Evolutionary conservation across 2,329 filamentous ascomycete species (phyloP).

Genomic region (Cryphonectria japonica): DNA sequence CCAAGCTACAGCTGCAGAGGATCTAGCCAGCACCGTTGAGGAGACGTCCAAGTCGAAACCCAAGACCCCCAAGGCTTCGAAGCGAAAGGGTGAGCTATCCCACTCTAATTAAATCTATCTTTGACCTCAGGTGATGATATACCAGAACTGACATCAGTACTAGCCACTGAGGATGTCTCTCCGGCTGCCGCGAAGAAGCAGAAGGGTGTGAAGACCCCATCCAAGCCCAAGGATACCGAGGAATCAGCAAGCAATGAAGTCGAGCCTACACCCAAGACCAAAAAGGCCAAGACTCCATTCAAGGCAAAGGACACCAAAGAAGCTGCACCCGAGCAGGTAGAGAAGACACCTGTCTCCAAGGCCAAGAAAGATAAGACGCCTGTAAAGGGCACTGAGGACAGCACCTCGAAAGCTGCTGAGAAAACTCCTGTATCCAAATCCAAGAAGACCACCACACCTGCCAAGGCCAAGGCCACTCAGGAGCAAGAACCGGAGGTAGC

Average conservation of each 20-base stretch:
- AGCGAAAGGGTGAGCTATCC: conserved; percentile 27
- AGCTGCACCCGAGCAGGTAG: neutral
- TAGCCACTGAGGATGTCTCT: conserved; percentile 27
- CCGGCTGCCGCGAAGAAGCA: conserved; percentile 28
- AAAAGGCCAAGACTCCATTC: conserved; percentile 24
- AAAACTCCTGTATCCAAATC: conserved; percentile 9
- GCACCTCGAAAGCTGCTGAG: neutral
- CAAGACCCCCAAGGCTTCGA: conserved; percentile 26
- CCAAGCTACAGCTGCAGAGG: conserved; percentile 14
- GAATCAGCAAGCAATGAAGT: conserved; percentile 11
- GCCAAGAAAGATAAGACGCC: conserved; percentile 19
- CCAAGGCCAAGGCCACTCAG: conserved; percentile 17
- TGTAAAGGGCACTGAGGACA: conserved; percentile 4
- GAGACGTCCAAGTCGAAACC: conserved; percentile 27
- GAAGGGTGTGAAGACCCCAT: conserved; percentile 25
- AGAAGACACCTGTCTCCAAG: conserved; percentile 22
- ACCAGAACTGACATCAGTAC: conserved; percentile 1
- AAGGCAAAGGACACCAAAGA: conserved; percentile 20
- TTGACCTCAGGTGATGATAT: neutral
- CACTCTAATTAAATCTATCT: neutral
- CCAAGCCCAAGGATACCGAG: conserved; percentile 14
- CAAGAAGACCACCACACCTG: conserved; percentile 25
- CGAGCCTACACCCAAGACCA: conserved; percentile 13
- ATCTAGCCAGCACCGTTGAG: conserved; percentile 15
- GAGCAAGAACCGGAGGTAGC: neutral